phyloP scores from a whole-genome alignment of 306 rosid genomes.

The Gillenia trifoliata region DNA sequence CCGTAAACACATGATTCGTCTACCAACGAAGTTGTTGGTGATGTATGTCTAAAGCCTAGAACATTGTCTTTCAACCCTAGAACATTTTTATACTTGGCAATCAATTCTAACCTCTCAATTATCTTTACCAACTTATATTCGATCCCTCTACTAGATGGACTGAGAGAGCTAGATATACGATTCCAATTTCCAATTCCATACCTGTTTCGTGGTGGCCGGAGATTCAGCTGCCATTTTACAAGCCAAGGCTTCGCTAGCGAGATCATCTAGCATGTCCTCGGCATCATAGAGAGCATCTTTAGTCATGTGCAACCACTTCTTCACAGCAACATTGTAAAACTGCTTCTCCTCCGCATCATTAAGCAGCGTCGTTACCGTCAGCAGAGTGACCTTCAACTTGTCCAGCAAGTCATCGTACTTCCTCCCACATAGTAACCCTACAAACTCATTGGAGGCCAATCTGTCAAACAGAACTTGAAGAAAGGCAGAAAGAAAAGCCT shows the following conservation, averaged over 20 bases:
- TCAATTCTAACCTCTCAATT: conserved; percentile 33
- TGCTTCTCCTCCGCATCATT: conserved; percentile 36
- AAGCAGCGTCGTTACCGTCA: conserved; percentile 22
- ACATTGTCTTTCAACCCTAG: conserved; percentile 34
- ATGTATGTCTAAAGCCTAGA: conserved; percentile 4
- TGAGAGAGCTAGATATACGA: conserved; percentile 25
- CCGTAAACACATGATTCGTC: conserved; percentile 40
- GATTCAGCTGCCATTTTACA: conserved; percentile 18
- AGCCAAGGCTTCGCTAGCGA: conserved; percentile 20
- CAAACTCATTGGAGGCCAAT: conserved; percentile 31
- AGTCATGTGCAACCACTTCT: conserved; percentile 31
- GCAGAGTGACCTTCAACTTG: conserved; percentile 22
- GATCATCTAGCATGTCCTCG: conserved; percentile 30
- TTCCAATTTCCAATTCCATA: conserved; percentile 34
- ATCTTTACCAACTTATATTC: conserved; percentile 26
- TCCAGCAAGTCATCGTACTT: conserved; percentile 24
- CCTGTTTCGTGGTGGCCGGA: conserved; percentile 14
- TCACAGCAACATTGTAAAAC: conserved; percentile 20
- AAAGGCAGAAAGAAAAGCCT: conserved; percentile 34
- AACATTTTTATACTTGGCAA: conserved; percentile 34
- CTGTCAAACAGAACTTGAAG: conserved; percentile 29
- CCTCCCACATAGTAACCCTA: conserved; percentile 5
- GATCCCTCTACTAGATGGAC: conserved; percentile 32
- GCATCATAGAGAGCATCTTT: conserved; percentile 27
- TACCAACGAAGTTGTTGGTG: conserved; percentile 44